These are phyloP conservation scores for Phoma sp. DNA, from an alignment of 2,329 filamentous ascomycete species.

Conservation along the genomic window DNA sequence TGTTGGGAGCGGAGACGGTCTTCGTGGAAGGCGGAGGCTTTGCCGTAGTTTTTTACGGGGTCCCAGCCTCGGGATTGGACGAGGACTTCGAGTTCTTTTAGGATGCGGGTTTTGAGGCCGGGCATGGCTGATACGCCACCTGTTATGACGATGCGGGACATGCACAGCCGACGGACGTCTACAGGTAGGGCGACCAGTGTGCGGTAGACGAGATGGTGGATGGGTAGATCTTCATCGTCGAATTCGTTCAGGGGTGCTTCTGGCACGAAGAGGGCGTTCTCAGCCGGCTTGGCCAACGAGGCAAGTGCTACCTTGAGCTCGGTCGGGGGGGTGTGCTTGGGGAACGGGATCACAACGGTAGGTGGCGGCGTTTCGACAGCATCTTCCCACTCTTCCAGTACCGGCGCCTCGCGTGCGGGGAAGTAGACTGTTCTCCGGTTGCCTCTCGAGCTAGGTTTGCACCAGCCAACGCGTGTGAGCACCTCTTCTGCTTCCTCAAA, in stretches of 20 bases:
- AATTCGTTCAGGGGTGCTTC: constrained; percentile 64
- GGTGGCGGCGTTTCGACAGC: constrained; percentile 45
- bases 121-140: constrained; percentile 82
- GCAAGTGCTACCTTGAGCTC: constrained; percentile 73
- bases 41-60: constrained; percentile 73
- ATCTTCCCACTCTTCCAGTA: constrained; percentile 55
- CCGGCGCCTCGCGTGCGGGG: constrained; percentile 45
- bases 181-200: constrained; percentile 77
- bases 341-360: constrained; percentile 44
- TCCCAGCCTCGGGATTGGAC: constrained; percentile 79
- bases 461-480: constrained; percentile 79
- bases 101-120: constrained; percentile 77
- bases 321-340: constrained; percentile 48
- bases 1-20: constrained; percentile 31
- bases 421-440: constrained; percentile 45
- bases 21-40: constrained; percentile 53
- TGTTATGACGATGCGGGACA: constrained; percentile 86
- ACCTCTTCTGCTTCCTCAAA: constrained; percentile 88
- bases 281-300: constrained; percentile 75
- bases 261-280: constrained; percentile 74
- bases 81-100: constrained; percentile 75
- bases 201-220: constrained; percentile 79
- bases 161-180: constrained; percentile 83
- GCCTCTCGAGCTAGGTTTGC: constrained; percentile 51
- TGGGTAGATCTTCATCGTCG: constrained; percentile 85